These are phyloP conservation scores for Zygotorulaspora chibaensis DNA, from an alignment of 805 yeast species.

Conservation along the genomic window DNA sequence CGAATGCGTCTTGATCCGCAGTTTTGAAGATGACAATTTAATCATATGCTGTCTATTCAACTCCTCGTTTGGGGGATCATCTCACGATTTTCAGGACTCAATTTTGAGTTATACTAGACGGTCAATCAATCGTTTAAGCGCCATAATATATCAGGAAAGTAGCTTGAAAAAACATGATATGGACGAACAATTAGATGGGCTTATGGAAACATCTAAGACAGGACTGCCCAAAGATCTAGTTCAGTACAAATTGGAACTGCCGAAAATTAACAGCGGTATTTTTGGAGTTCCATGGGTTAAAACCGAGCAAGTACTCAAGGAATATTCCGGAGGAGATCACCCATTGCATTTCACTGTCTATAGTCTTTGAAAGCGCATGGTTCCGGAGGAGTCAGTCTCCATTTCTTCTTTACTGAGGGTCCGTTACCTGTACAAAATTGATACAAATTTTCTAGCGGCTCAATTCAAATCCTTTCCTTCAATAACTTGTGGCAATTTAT, in stretches of 20 bases:
- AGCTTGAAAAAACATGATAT: slow-evolving; percentile 6
- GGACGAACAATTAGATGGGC: not conserved
- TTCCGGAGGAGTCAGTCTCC: too few relatives aligned
- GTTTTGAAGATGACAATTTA: slow-evolving; percentile 17
- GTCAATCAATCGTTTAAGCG: slow-evolving; percentile 38
- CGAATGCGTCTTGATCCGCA: slow-evolving; percentile 29
- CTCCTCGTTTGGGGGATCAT: slow-evolving; percentile 47
- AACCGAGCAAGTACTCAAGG: slow-evolving; percentile 50
- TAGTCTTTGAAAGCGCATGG: slow-evolving; percentile 4
- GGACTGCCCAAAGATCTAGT: slow-evolving; percentile 14
- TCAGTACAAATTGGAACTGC: slow-evolving; percentile 51
- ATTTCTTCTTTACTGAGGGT: too few relatives aligned
- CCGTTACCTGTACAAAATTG: not conserved
- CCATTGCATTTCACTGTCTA: slow-evolving; percentile 5
- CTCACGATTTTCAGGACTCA: slow-evolving; percentile 39
- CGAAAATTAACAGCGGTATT: slow-evolving; percentile 75
- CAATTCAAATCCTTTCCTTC: too few relatives aligned
- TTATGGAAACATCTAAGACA: slow-evolving; percentile 4
- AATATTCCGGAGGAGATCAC: slow-evolving; percentile 1
- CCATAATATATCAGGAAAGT: slow-evolving; percentile 3
- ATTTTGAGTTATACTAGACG: slow-evolving; percentile 49
- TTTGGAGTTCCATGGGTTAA: slow-evolving; percentile 75
- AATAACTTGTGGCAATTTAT: too few relatives aligned
- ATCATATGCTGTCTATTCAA: slow-evolving; percentile 70
- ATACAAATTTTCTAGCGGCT: too few relatives aligned